phyloP scores from a whole-genome alignment of 108 stramenopile species.

The Pseudonitzschia multiseries region DNA sequence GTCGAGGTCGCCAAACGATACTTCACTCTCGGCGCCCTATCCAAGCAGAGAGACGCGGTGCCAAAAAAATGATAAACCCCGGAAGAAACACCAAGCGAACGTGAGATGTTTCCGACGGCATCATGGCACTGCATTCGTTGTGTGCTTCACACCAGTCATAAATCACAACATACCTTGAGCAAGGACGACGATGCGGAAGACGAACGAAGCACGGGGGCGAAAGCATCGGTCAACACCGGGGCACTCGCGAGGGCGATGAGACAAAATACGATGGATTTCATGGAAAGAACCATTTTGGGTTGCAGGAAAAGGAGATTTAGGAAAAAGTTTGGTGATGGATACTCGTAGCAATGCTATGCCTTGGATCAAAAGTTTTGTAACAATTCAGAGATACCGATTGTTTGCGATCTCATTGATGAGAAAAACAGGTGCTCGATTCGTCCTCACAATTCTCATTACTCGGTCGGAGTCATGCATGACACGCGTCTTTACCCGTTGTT shows the following conservation, averaged over 20 bases:
- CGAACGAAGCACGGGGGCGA: not conserved
- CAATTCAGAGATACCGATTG: too few species aligned
- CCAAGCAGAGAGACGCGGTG: not conserved
- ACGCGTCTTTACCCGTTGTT: too few species aligned
- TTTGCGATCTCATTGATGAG: too few species aligned
- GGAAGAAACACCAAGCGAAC: too few species aligned
- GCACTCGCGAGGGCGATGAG: not conserved
- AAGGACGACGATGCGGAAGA: conserved; percentile 1
- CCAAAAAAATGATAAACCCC: too few species aligned
- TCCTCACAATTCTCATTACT: not conserved
- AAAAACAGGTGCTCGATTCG: not conserved
- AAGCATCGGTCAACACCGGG: not conserved
- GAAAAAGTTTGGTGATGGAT: too few species aligned
- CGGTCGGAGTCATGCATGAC: too few species aligned
- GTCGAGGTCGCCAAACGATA: conserved; percentile 75
- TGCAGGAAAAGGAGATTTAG: not conserved
- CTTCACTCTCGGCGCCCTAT: conserved; percentile 82
- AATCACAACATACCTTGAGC: conserved; percentile 8
- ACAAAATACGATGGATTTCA: not conserved
- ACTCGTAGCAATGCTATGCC: too few species aligned
- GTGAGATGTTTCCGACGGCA: too few species aligned
- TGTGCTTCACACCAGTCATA: too few species aligned
- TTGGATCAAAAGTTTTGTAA: too few species aligned
- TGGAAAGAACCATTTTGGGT: not conserved
- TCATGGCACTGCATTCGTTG: too few species aligned